Evolutionary conservation across 768 basidiomycete species (phyloP).

Genomic region (Rhizopogon vinicolor): DNA sequence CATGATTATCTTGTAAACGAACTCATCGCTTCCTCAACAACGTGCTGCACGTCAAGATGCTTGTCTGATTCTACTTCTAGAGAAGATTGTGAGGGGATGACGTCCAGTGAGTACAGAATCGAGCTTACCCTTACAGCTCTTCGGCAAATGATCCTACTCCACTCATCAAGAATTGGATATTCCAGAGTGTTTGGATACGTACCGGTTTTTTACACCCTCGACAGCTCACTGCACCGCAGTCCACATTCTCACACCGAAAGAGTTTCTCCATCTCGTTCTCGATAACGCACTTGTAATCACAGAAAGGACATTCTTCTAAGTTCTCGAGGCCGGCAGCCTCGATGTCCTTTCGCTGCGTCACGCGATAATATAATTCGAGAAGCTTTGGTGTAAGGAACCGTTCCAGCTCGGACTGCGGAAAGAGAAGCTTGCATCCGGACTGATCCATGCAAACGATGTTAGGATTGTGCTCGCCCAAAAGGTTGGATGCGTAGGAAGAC

Average conservation of each 20-base stretch:
- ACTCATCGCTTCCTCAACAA: conserved; percentile 95
- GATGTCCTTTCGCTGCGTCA: conserved; percentile 76
- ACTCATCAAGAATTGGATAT: neutral
- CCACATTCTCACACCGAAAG: conserved; percentile 50
- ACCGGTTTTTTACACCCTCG: conserved; percentile 72
- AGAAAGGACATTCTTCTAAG: conserved; percentile 88
- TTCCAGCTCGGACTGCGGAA: conserved; percentile 63
- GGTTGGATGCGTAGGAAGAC: conserved; percentile 58
- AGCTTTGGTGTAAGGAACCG: conserved; percentile 67
- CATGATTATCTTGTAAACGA: conserved; percentile 14
- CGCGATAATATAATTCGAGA: conserved; percentile 63
- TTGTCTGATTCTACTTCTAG: conserved; percentile 74
- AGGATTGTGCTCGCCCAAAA: conserved; percentile 59
- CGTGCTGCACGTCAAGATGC: conserved; percentile 68
- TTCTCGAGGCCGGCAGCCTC: conserved; percentile 73
- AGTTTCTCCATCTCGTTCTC: conserved; percentile 64
- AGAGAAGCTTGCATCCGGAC: conserved; percentile 63
- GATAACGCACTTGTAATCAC: conserved; percentile 82
- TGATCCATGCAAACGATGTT: conserved; percentile 80
- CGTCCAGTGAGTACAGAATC: neutral
- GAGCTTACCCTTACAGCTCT: conserved; percentile 63
- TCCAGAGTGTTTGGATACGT: conserved; percentile 17
- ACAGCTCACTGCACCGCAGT: conserved; percentile 76
- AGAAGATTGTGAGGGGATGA: conserved; percentile 3
- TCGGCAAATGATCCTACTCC: conserved; percentile 73